Evolutionary conservation across 805 yeast species (phyloP).

Genomic region (Teunomyces aglyptinius): DNA sequence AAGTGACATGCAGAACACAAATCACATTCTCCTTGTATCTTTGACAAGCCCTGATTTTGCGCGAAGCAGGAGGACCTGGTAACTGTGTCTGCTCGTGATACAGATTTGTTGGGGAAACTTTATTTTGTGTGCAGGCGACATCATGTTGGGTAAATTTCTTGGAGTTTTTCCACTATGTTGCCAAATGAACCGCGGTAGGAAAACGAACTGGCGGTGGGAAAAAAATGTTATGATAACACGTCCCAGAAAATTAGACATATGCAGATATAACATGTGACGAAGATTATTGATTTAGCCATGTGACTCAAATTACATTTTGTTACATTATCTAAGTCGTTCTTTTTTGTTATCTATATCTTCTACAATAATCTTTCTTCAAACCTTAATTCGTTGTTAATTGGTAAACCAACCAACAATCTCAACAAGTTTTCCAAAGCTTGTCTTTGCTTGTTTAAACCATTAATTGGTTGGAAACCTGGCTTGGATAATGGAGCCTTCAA

Average conservation of each 20-base stretch:
- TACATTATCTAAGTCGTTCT: no score
- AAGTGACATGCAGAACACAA: background rate
- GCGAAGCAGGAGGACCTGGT: background rate
- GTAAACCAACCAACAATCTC: slow-evolving; percentile 86
- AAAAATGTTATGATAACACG: background rate
- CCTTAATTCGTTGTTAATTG: slow-evolving; percentile 86
- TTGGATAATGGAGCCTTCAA: slow-evolving; percentile 93
- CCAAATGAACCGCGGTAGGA: background rate
- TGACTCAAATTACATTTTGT: no score
- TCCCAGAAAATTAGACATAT: background rate
- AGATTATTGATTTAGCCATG: background rate
- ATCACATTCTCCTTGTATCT: background rate
- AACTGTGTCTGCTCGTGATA: background rate
- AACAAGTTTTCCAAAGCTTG: slow-evolving; percentile 87
- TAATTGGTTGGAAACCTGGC: slow-evolving; percentile 85
- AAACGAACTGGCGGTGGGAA: background rate
- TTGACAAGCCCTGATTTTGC: background rate
- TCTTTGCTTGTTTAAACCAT: slow-evolving; percentile 94
- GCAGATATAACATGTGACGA: background rate
- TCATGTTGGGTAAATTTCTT: slow-evolving; percentile 2
- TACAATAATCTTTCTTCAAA: slow-evolving; percentile 80
- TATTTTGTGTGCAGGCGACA: background rate
- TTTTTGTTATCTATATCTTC: background rate
- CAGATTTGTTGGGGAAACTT: slow-evolving; percentile 3
- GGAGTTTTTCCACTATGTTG: background rate